Evolutionary conservation across 192 early-diverging fungal species (phyloP).

Genomic region (Entomortierella beljakovae): DNA sequence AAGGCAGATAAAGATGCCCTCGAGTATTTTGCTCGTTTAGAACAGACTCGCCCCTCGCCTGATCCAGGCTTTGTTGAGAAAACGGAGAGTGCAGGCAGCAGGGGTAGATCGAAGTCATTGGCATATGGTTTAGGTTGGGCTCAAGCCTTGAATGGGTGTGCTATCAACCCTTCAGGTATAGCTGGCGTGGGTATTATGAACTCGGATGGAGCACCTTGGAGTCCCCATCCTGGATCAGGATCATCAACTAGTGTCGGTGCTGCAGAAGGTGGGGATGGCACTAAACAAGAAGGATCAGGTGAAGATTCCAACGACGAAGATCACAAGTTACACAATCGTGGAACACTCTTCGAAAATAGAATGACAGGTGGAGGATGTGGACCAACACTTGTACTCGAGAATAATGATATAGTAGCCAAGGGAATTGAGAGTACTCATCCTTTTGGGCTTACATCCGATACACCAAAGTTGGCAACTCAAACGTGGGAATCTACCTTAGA

Average conservation of each 20-base stretch:
- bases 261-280: background rate
- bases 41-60: slow-evolving; percentile 39
- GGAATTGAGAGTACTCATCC: background rate
- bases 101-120: slow-evolving; percentile 43
- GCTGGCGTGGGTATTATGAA: slow-evolving; percentile 36
- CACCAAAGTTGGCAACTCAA: slow-evolving; percentile 25
- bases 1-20: slow-evolving; percentile 53
- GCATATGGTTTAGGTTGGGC: slow-evolving; percentile 46
- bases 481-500: slow-evolving; percentile 81
- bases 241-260: background rate
- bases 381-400: background rate
- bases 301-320: slow-evolving; percentile 1
- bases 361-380: slow-evolving; percentile 15
- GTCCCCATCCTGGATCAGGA: slow-evolving; percentile 12
- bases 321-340: slow-evolving; percentile 20
- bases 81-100: background rate
- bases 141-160: slow-evolving; percentile 46
- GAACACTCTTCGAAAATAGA: background rate
- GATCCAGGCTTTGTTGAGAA: background rate
- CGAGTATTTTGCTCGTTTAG: slow-evolving; percentile 43
- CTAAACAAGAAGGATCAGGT: background rate
- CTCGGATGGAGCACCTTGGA: slow-evolving; percentile 21
- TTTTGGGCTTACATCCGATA: slow-evolving; percentile 3
- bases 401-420: background rate
- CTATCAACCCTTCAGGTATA: slow-evolving; percentile 27